phyloP scores from a whole-genome alignment of 805 yeast genomes.

The Ogataea henricii region DNA sequence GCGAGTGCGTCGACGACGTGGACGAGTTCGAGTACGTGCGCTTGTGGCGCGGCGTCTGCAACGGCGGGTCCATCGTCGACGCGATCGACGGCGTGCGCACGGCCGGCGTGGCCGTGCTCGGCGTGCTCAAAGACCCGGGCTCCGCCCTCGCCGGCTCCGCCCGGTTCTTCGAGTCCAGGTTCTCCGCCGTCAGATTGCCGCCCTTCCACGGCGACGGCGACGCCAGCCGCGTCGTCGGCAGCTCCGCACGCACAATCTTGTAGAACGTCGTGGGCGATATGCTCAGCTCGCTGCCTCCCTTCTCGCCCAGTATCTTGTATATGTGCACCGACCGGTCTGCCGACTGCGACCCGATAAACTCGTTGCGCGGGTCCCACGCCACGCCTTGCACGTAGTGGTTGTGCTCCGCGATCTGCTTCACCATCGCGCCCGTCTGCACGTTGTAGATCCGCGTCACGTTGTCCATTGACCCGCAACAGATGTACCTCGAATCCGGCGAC shows the following conservation, averaged over 20 bases:
- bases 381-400: constrained; percentile 94
- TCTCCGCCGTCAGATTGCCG: constrained; percentile 25
- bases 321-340: constrained; percentile 84
- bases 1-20: constrained; percentile 36
- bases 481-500: constrained; percentile 80
- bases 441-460: constrained; percentile 72
- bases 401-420: constrained; percentile 69
- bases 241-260: constrained; percentile 58
- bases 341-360: constrained; percentile 80
- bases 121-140: no score
- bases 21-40: constrained; percentile 46
- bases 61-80: constrained; percentile 35
- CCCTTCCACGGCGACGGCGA: constrained; percentile 6
- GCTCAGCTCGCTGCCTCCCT: constrained; percentile 29
- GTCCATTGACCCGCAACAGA: constrained; percentile 93
- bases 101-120: not conserved
- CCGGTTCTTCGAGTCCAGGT: constrained; percentile 19
- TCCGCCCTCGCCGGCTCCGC: not conserved
- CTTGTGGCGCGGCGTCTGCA: constrained; percentile 37
- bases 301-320: constrained; percentile 46
- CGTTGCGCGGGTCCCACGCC: constrained; percentile 87
- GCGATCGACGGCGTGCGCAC: constrained; percentile 11
- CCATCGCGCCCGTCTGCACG: constrained; percentile 55
- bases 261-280: constrained; percentile 45
- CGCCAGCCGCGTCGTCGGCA: constrained; percentile 40